These are phyloP conservation scores for Arabidopsis thaliana DNA, from an alignment of 345 rosid genomes.

Conservation along the genomic window TAIR10.1 NC_003074.8:2546501-2547000, in stretches of 20 bases:
- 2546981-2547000: conserved; percentile 8
- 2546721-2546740: conserved; percentile 43
- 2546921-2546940: conserved; percentile 31
- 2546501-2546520: neutral
- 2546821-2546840: conserved; percentile 96
- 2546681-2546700: conserved; percentile 96
- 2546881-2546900: conserved; percentile 70
- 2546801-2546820: conserved; percentile 57
- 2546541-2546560: neutral
- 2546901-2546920: conserved; percentile 86
- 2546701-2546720: conserved; percentile 92
- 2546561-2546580: conserved; percentile 10
- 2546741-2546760: conserved; percentile 25
- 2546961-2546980: conserved; percentile 1
- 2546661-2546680: conserved; percentile 93
- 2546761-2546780: neutral
- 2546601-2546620: conserved; percentile 16
- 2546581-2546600: neutral
- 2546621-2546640: conserved; percentile 70
- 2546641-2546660: conserved; percentile 97
- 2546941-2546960: neutral
- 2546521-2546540: conserved; percentile 11
- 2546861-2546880: conserved; percentile 75
- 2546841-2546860: conserved; percentile 94
- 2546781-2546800: conserved; percentile 18